Evolutionary conservation across 2,329 filamentous ascomycete species (phyloP), one percentile per base, ranked within the genome.

Genomic region (Rutstroemia sp.): DNA sequence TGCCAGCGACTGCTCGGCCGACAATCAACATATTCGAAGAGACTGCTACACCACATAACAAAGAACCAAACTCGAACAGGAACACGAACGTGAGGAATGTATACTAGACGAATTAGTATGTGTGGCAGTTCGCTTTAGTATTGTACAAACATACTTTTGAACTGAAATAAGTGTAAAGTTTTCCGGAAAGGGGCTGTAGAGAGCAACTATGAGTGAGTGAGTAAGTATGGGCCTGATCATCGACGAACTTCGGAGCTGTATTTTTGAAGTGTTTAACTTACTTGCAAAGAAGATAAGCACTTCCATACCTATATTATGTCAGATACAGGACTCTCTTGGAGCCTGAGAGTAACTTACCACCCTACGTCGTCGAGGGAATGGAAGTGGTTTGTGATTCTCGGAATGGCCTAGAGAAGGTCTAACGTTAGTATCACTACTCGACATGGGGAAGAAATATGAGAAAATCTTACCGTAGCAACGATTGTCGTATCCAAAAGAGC

Each of bases 21-120:
- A 76, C 65, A 54, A 84, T 83, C 54, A 84, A 74, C 71, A 78
- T 78, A 0, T 67, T 61, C 0, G 77, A 79, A 14, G 71, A 77
- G 0, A 63, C 69, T 0, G 80, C 75, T 56, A 73, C 61, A 56
- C 69, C 81, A 55, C 80, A 83, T 21, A 84, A 66, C 3, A 79
- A 62, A 0, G 77, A 80, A 3, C 81, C 81, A 1, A 81, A 23
- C 62, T 82, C 79, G 59, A 85, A 83, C 30, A 81, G 57, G 30
- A 69, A 59, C 38, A 84, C 70, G 42, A 58, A 59, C 8, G 48
- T 46, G 6, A 62, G 49, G 39, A 58, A 61, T 19, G 56, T 44
- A 7, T 38, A 58, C 56, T 60, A 41, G 5, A 25, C 1, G 12
- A 39, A 23, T 39, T 4, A 50, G 30, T 39, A 41, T 39, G 3